A percentile compares a stretch with the other conserved stretches of the same genome.
Conservation (phyloP, 805 yeast species). For the Dipodascus geniculatus region DNA sequence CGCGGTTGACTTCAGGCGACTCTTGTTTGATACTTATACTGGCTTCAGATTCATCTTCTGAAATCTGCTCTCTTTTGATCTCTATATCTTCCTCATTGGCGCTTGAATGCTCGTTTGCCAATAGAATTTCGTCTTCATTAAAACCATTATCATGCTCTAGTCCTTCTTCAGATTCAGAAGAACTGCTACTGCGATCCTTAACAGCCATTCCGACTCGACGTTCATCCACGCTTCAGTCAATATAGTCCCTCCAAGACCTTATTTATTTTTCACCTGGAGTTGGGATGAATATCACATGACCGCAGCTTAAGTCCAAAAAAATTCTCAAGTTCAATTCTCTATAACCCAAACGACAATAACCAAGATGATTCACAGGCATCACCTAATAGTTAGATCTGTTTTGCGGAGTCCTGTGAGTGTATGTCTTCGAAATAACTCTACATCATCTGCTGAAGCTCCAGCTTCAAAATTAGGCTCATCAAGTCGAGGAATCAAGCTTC, state of each 20-base stretch:
- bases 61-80: too few species aligned
- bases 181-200: too few species aligned
- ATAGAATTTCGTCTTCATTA: too few species aligned
- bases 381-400: neutral
- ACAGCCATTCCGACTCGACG: too few species aligned
- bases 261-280: neutral
- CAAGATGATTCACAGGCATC: neutral
- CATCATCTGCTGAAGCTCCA: neutral
- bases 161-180: too few species aligned
- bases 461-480: neutral
- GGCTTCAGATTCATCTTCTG: neutral
- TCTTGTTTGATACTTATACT: neutral
- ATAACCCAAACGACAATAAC: neutral
- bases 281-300: neutral
- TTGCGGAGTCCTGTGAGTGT: neutral
- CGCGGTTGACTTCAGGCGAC: neutral
- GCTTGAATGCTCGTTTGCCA: too few species aligned
- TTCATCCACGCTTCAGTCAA: too few species aligned
- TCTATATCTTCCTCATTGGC: too few species aligned
- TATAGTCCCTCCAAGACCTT: too few species aligned
- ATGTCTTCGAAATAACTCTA: neutral
- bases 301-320: neutral
- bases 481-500: neutral
- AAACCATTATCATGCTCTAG: too few species aligned
- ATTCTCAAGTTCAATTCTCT: neutral